Percentiles rank a stretch among this genome's conserved stretches.
Conservation (phyloP, 306 rosid genomes). For the Pyrus betulifolia region DNA sequence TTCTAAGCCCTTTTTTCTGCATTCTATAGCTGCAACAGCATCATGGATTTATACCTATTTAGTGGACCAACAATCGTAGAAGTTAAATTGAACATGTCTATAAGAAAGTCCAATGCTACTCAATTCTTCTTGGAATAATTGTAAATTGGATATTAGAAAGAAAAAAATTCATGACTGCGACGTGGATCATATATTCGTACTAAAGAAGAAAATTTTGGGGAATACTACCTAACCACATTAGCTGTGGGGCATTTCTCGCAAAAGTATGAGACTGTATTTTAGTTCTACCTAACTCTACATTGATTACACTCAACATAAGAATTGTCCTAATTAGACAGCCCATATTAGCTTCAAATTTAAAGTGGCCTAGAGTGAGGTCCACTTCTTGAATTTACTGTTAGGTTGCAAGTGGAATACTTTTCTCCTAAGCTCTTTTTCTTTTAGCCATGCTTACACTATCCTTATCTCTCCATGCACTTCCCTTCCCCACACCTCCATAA, state of each 20-base stretch:
- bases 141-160: background rate
- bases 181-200: slow-evolving; percentile 1
- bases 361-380: slow-evolving; percentile 26
- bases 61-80: slow-evolving; percentile 39
- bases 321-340: background rate
- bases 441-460: slow-evolving; percentile 34
- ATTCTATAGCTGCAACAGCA: slow-evolving; percentile 2
- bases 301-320: too few relatives aligned
- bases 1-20: background rate
- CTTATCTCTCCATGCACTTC: slow-evolving; percentile 40
- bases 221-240: too few relatives aligned
- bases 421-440: slow-evolving; percentile 20
- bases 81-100: slow-evolving; percentile 22
- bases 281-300: too few relatives aligned
- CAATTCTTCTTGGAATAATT: background rate
- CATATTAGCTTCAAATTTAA: slow-evolving; percentile 6
- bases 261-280: too few relatives aligned
- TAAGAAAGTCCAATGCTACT: slow-evolving; percentile 38
- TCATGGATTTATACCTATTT: slow-evolving; percentile 53
- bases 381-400: slow-evolving; percentile 27
- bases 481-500: slow-evolving; percentile 24
- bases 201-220: background rate
- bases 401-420: slow-evolving; percentile 19
- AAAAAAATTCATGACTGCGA: background rate
- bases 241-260: too few relatives aligned